Conservation (phyloP, 2,329 filamentous ascomycete genomes). For the Fusarium tjaetaba region DNA sequence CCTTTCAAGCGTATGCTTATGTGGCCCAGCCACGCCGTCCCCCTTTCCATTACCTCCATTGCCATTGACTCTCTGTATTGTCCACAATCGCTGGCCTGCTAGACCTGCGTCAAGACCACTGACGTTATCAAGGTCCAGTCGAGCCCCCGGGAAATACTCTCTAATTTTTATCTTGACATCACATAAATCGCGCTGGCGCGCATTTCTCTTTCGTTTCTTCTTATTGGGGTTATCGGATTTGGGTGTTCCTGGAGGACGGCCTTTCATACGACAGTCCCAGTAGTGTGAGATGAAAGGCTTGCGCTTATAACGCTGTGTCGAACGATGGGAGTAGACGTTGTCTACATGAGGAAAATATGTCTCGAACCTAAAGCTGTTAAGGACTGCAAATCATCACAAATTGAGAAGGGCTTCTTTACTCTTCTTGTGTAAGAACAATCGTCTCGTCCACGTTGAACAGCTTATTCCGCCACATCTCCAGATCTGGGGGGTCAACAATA, state of each 20-base stretch:
- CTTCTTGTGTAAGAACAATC: slow-evolving; percentile 77
- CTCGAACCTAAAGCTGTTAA: slow-evolving; percentile 66
- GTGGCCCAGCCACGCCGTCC: slow-evolving; percentile 75
- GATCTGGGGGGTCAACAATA: slow-evolving; percentile 72
- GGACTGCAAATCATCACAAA: background rate
- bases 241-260: slow-evolving; percentile 79
- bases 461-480: slow-evolving; percentile 75
- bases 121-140: slow-evolving; percentile 43
- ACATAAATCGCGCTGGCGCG: slow-evolving; percentile 81
- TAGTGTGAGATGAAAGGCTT: slow-evolving; percentile 87
- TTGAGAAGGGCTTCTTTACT: slow-evolving; percentile 58
- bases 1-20: slow-evolving; percentile 77
- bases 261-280: slow-evolving; percentile 86
- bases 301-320: slow-evolving; percentile 82
- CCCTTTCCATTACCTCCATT: slow-evolving; percentile 78
- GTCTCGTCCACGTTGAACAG: slow-evolving; percentile 80
- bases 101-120: slow-evolving; percentile 35
- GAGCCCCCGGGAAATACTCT: slow-evolving; percentile 73
- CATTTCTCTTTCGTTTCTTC: slow-evolving; percentile 81
- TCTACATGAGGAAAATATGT: slow-evolving; percentile 86
- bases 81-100: slow-evolving; percentile 70
- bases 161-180: slow-evolving; percentile 90
- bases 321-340: slow-evolving; percentile 86
- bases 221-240: slow-evolving; percentile 84
- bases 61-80: slow-evolving; percentile 80